Base-by-base conservation (phyloP, 805 yeast species). In the Hanseniaspora osmophila region DNA sequence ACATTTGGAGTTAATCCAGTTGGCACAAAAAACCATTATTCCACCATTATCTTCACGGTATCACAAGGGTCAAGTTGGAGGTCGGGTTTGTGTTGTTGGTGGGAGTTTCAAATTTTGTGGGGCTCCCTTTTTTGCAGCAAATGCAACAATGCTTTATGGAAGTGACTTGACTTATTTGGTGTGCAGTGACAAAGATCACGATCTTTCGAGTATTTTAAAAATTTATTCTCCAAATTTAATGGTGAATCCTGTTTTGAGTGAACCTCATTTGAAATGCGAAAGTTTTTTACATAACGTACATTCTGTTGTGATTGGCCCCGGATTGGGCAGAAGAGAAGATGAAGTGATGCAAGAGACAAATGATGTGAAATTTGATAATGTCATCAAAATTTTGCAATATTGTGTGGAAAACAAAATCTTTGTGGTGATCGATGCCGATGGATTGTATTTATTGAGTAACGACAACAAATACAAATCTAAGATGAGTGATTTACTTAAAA, bases 101-200 rank as follows among this genome's bases (percentile, higher is more conserved):
- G 98, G 98, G 1, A 80, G 92, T 60, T 88, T 84, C 60, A 96
- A 90, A 60, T 90, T 87, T 60, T 88, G 96, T 0, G 98, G 98
- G 0, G 98, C 98, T 0, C 97, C 97, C 1, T 92, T 70, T 62
- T 92, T 92, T 60, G 74, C 94, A 33, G 83, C 94, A 5, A 81
- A 83, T 59, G 83, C 95, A 1, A 76, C 94, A 1, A 84, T 94
- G 2, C 63, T 82, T 33, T 70, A 81, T 43, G 98, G 98, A 0
- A 80, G 87, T 44, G 98, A 90, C 59, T 68, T 92, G 65, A 74
- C 90, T 33, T 97, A 90, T 61, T 72, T 90, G 10, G 71, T 92
- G n/a, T 92, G 97, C 64, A 32, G 35, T 32, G 15, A 32, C 15
- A 32, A 11, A 32, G 94, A 86, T 52, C 61, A 65, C 43, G 64